Evolutionary conservation across 768 basidiomycete genomes (phyloP), one percentile per base, ranked within the genome.

Genomic region (Gautieria morchelliformis): DNA sequence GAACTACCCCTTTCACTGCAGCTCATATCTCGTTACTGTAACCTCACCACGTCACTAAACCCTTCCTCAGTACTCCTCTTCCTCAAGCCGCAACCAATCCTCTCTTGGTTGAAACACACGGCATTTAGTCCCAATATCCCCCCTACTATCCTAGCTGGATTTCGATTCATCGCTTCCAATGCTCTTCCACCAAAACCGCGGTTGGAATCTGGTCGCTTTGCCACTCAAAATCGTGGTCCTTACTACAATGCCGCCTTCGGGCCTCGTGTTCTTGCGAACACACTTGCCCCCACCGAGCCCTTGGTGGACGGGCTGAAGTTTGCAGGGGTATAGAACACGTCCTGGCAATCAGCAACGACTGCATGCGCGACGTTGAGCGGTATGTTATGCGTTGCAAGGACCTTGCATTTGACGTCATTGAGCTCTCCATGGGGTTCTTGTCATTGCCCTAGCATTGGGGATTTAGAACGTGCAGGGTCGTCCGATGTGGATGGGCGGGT

Each of bases 261-360:
- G 12, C 64, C 68, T 56, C 72, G 71, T 2, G 74, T 76, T 60
- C 65, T 75, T 15, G 66, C 75, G 41, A 73, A 77, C 46, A 60
- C 75, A 1, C 69, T 75, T 3, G 65, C 66, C 49, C 71, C 74
- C 56, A 74, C 74, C 72, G 70, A 73, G 6, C 68, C 70, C 46
- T 74, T 69, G 59, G 72, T 75, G 22, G 76, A 78, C 56, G 72
- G 75, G 0, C 64, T 77, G 51, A 76, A 78, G 62, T 76, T 75
- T 53, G 74, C 74, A 1, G 74, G 74, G 5, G 75, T 60, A 70
- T 75, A 19, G 72, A 75, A 57, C 70, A 71, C 35, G 67, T 74
- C 19, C 62, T 74, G 12, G 66, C 72, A 1, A 61, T 68, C 1
- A 71, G 69, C 12, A 67, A n/a, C n/a, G n/a, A n/a, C n/a, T n/a